A percentile compares a stretch with the other conserved stretches of the same genome.
Conservation (phyloP, 345 rosid genomes). For the Populus simonii region DNA sequence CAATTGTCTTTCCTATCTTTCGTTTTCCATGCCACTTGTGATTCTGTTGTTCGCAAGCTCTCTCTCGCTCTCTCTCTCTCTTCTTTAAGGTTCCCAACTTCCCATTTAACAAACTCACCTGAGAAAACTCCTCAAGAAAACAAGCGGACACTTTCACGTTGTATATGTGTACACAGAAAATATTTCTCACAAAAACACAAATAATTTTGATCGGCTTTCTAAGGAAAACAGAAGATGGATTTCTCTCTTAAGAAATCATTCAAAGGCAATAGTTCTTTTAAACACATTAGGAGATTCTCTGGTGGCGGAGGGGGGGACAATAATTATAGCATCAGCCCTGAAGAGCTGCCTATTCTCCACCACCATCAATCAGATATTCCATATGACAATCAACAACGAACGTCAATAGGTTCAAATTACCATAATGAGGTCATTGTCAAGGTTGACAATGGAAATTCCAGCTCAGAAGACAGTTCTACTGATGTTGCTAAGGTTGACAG, state of each 20-base stretch:
- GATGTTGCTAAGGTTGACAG: neutral
- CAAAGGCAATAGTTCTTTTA: conserved; percentile 41
- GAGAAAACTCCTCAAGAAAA: neutral
- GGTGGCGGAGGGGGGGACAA: conserved; percentile 13
- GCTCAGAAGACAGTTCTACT: neutral
- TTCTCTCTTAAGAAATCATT: conserved; percentile 44
- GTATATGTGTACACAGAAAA: neutral
- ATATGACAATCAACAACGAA: neutral
- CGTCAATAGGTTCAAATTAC: neutral
- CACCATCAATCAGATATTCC: conserved; percentile 16
- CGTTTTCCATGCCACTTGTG: conserved; percentile 18
- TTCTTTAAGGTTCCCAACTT: neutral
- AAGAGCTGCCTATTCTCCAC: conserved; percentile 54
- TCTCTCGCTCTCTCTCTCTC: neutral
- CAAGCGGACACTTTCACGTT: neutral
- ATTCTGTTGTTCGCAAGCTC: neutral
- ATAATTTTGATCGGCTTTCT: too few species aligned
- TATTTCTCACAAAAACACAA: neutral
- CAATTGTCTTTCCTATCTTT: conserved; percentile 6
- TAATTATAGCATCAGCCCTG: conserved; percentile 21
- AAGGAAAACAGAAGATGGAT: neutral
- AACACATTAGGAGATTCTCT: conserved; percentile 28
- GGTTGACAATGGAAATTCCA: neutral
- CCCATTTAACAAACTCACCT: neutral
- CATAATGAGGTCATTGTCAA: conserved; percentile 23